Conservation (phyloP, 176 grass and related monocot species). For the Canna indica region DNA sequence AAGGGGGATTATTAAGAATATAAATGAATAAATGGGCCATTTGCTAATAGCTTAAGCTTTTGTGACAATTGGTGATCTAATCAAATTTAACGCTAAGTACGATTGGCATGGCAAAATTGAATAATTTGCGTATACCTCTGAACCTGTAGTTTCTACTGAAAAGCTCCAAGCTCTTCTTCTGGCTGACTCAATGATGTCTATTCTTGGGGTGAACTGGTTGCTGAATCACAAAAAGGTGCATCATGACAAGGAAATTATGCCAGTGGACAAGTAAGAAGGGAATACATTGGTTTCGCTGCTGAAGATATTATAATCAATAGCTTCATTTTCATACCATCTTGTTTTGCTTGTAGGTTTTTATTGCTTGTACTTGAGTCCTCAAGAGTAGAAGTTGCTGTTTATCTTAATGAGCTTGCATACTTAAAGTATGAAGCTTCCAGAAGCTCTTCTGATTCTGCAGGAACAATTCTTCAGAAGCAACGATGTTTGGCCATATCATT, state of each 20-base stretch:
- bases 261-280: constrained; percentile 64
- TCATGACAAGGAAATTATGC: constrained; percentile 35
- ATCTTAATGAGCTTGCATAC: constrained; percentile 88
- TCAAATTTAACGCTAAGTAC: no score
- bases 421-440: constrained; percentile 65
- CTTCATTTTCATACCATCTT: constrained; percentile 1
- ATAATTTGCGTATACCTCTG: background rate
- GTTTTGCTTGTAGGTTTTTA: constrained; percentile 59
- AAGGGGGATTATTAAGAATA: no score
- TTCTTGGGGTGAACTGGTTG: constrained; percentile 79
- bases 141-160: constrained; percentile 63
- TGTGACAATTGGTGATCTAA: no score
- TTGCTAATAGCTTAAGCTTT: no score
- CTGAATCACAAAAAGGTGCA: constrained; percentile 39
- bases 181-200: constrained; percentile 85
- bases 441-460: constrained; percentile 40
- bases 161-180: constrained; percentile 90
- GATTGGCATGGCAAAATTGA: background rate
- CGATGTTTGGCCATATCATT: constrained; percentile 70
- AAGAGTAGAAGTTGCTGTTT: constrained; percentile 80
- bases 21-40: no score
- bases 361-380: constrained; percentile 76
- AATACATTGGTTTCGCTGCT: constrained; percentile 8
- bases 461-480: constrained; percentile 52
- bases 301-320: constrained; percentile 6